Evolutionary conservation across 768 basidiomycete species (phyloP), one percentile per base, ranked within the genome.

Genomic region (Favolaschia claudopus): DNA sequence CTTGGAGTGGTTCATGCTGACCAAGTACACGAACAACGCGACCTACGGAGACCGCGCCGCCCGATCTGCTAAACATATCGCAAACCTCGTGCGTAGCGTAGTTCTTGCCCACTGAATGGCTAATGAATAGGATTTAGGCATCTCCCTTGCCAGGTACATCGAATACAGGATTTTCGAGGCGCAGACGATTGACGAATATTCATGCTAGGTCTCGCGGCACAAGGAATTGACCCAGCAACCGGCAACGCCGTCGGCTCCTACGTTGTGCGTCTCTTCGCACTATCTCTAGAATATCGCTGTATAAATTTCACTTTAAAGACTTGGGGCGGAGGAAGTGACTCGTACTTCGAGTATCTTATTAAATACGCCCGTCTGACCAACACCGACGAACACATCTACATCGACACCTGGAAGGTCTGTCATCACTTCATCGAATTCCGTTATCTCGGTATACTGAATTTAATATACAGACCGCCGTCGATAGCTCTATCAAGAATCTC

Each of bases 341-440:
- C 88, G 56, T 92, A 86, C 74, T 87, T 89, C 58, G 91, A 92
- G 69, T 91, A 92, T 65, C 78, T 91, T 52, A 85, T 91, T 78
- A 92, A 92, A 67, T 83, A 78, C 53, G 77, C 91, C 4, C 87
- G 89, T 25, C 77, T 92, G 24, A 84, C 85, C 10, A 89, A 89
- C 74, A 88, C 87, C 17, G 65, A 84, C 53, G 82, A 91, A 69
- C 76, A 80, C 44, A 65, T 85, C n/a, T 91, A 84, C 55, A 82
- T 82, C 15, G 81, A 90, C 62, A 82, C 85, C 0, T 92, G 91
- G 91, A 45, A 51, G 51, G 58, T 59, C 4, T 17, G 13, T 12
- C n/a, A n/a, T n/a, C n/a, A n/a, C n/a, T 34, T n/a, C n/a, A n/a
- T n/a, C n/a, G n/a, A n/a, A n/a, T n/a, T n/a, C n/a, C n/a, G n/a